Evolutionary conservation across 2,329 filamentous ascomycete species (phyloP), one percentile per base, ranked within the genome.

Genomic region (Fonsecaea multimorphosa): DNA sequence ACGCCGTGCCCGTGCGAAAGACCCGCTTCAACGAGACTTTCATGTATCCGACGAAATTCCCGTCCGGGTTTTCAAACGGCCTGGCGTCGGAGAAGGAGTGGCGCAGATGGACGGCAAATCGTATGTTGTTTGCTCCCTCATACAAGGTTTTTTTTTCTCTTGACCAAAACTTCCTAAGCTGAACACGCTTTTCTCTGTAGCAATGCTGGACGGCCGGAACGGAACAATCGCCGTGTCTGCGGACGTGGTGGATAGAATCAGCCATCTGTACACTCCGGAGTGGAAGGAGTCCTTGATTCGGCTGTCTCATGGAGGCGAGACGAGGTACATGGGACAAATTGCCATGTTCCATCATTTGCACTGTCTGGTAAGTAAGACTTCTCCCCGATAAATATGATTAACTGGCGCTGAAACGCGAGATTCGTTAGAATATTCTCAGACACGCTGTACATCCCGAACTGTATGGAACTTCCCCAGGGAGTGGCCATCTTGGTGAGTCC

Each of bases 341-440:
- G 52, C 52, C 52, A 55, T 55, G 52, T 55, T 55, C 31, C 52
- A 55, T 55, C 52, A 55, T 55, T 19, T 55, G 29, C 52, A 55
- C n/a, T 55, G 52, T 55, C 31, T 55, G 29, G 52, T 55, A 34
- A 16, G 52, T n/a, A n/a, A n/a, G n/a, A n/a, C n/a, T n/a, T n/a
- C n/a, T n/a, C n/a, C n/a, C n/a, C n/a, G n/a, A n/a, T n/a, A n/a
- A n/a, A n/a, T n/a, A 31, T 12, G 24, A 11, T 34, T 11, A 34
- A 11, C 12, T 34, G 8, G 32, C n/a, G 32, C 32, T 34, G 32
- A 34, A 34, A 34, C 12, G n/a, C 7, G 32, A 5, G 32, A 3
- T 34, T 34, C 16, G n/a, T 31, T n/a, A 55, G 52, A 55, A 55
- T n/a, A 55, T 55, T n/a, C 29, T 55, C 24, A 11, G 52, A 9